phyloP scores from a whole-genome alignment of 2,329 filamentous ascomycete genomes.

The Fusarium cyanostomum region DNA sequence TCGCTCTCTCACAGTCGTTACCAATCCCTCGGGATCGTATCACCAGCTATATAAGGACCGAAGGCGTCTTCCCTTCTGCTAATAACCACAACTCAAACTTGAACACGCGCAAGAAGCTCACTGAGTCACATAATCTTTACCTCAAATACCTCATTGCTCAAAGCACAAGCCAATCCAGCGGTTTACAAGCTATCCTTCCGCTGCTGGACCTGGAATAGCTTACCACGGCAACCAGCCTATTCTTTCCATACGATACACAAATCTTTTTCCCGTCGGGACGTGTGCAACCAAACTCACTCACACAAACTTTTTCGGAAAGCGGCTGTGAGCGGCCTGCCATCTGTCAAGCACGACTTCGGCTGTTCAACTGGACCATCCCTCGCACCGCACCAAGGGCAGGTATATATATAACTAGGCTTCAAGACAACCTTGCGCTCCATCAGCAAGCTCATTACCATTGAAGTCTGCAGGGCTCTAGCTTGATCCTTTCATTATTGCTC shows the following conservation, averaged over 20 bases:
- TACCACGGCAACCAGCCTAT: conserved; percentile 31
- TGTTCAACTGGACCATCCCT: conserved; percentile 21
- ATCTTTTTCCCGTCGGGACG: conserved; percentile 33
- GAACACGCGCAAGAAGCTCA: conserved; percentile 2
- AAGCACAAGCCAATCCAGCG: conserved; percentile 1
- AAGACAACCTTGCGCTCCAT: conserved; percentile 3
- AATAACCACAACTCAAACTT: conserved; percentile 32
- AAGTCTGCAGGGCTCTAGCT: neutral
- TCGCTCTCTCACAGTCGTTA: conserved; percentile 34
- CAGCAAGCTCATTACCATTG: neutral
- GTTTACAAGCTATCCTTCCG: conserved; percentile 5
- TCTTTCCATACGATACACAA: conserved; percentile 32
- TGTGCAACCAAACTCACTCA: conserved; percentile 32
- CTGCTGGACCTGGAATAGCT: conserved; percentile 8
- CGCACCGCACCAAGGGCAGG: conserved; percentile 18
- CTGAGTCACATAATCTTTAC: neutral
- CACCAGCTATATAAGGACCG: conserved; percentile 44
- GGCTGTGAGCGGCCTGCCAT: conserved; percentile 33
- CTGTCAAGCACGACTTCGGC: conserved; percentile 15
- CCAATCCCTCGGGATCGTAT: conserved; percentile 41
- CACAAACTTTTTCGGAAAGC: conserved; percentile 40
- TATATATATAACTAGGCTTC: conserved; percentile 26
- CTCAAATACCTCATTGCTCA: neutral
- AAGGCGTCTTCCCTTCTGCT: conserved; percentile 23
- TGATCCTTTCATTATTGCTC: neutral